A percentile compares a stretch with the other conserved stretches of the same genome.
Conservation (phyloP, 805 yeast genomes). For the Grigorovia humatica region DNA sequence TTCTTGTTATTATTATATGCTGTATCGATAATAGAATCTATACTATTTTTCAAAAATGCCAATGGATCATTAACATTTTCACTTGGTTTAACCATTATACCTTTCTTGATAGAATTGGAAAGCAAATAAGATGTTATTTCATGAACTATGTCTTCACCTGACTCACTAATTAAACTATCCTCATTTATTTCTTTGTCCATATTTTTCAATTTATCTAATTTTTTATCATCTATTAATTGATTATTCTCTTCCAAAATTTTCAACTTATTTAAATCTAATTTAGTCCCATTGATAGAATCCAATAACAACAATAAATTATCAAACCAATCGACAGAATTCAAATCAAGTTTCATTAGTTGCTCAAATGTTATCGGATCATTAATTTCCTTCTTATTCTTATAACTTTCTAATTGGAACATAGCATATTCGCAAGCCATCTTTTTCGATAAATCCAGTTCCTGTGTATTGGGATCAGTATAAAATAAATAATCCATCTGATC, state of each 20-base stretch:
- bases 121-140: slow-evolving; percentile 25
- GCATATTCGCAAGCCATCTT: slow-evolving; percentile 24
- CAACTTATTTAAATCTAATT: slow-evolving; percentile 9
- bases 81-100: slow-evolving; percentile 19
- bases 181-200: neutral
- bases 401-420: slow-evolving; percentile 14
- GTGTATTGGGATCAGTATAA: slow-evolving; percentile 9
- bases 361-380: slow-evolving; percentile 6
- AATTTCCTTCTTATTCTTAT: slow-evolving; percentile 4
- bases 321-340: slow-evolving; percentile 13
- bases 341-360: slow-evolving; percentile 7
- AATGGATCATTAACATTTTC: slow-evolving; percentile 13
- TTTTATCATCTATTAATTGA: neutral
- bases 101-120: slow-evolving; percentile 22
- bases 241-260: neutral
- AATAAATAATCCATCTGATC: slow-evolving; percentile 21
- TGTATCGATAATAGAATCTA: slow-evolving; percentile 16
- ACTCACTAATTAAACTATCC: neutral
- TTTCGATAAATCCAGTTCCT: slow-evolving; percentile 19
- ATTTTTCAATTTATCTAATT: neutral
- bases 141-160: slow-evolving; percentile 8
- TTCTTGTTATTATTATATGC: neutral
- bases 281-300: slow-evolving; percentile 14
- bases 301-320: slow-evolving; percentile 11
- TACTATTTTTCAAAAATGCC: slow-evolving; percentile 22